Evolutionary conservation across 2,329 filamentous ascomycete genomes (phyloP).

Genomic region (Cercospora berteroae): DNA sequence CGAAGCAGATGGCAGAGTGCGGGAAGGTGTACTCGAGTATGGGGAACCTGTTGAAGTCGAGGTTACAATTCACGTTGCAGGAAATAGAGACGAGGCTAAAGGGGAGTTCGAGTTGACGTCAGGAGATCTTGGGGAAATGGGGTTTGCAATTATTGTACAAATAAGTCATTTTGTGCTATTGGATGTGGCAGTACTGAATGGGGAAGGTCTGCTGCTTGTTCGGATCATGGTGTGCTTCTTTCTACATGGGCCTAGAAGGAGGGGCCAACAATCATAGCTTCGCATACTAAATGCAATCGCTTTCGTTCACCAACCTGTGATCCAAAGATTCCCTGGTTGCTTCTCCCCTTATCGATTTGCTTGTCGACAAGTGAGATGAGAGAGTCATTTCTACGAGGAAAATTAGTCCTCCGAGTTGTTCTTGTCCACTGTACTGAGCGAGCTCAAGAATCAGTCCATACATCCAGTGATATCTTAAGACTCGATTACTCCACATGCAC

Average conservation of each 20-base stretch:
- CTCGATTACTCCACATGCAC: too few species aligned
- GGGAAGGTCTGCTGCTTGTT: background rate
- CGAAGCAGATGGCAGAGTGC: constrained; percentile 5
- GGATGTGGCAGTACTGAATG: background rate
- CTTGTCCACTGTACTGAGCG: too few species aligned
- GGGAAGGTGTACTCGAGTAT: constrained; percentile 14
- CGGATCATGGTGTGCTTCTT: background rate
- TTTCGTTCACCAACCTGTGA: background rate
- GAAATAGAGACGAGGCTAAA: constrained; percentile 16
- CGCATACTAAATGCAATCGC: background rate
- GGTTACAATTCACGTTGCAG: constrained; percentile 18
- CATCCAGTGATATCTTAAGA: too few species aligned
- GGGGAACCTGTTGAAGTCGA: constrained; percentile 12
- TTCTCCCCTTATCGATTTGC: too few species aligned
- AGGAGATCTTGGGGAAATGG: background rate
- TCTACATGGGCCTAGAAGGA: background rate
- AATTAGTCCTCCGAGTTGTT: too few species aligned
- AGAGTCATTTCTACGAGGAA: too few species aligned
- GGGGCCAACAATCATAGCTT: background rate
- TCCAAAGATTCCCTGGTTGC: too few species aligned
- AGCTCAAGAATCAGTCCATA: too few species aligned
- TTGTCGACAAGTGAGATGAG: too few species aligned
- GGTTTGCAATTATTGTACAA: background rate
- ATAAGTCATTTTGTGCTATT: background rate
- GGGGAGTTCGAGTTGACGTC: constrained; percentile 8